Evolutionary conservation across 148 eudicot species (phyloP), one percentile per base, ranked within the genome.

Genomic region (Amaranthus cruentus): DNA sequence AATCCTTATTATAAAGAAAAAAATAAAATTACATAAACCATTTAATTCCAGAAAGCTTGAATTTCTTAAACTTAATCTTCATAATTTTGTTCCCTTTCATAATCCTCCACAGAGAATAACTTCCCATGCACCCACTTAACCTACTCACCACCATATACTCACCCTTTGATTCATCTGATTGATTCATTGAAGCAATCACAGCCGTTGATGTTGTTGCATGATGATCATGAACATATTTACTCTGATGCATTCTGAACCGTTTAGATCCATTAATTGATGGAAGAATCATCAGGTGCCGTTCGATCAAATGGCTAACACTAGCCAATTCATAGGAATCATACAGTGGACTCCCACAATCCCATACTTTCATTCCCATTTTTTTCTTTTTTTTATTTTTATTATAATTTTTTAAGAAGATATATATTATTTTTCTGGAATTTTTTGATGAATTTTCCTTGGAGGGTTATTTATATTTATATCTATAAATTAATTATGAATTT

Each of bases 271-370:
- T 64, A 6, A 80, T 53, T 15, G 70, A 77, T 8, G 91, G 93
- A 43, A 83, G 76, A 42, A 67, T 55, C 86, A 88, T 81, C 55
- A 79, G 38, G n/a, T 82, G 77, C 57, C 88, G 83, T 46, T 91
- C 93, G 60, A 91, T 74, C 58, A 81, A 70, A 72, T 85, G 71
- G 51, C 76, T 71, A 0, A 91, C 11, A 2, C 88, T 75, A 56
- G 76, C 89, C 12, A 91, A 44, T 66, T 91, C 96, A 64, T 88
- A 80, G 7, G 93, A 83, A 77, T 91, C 96, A 61, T 91, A 91
- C 50, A 91, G 76, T 7, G 93, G 92, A 73, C 91, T 91, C 9
- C 87, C 91, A 69, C 96, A 90, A 77, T 90, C 96, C 96, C 96
- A 88, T 71, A 86, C 65, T 56, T 60, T 85, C 56, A 71, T 8